Evolutionary conservation across 345 rosid genomes (phyloP), one percentile per base, ranked within the genome.

Genomic region (Arabidopsis arenosa): DNA sequence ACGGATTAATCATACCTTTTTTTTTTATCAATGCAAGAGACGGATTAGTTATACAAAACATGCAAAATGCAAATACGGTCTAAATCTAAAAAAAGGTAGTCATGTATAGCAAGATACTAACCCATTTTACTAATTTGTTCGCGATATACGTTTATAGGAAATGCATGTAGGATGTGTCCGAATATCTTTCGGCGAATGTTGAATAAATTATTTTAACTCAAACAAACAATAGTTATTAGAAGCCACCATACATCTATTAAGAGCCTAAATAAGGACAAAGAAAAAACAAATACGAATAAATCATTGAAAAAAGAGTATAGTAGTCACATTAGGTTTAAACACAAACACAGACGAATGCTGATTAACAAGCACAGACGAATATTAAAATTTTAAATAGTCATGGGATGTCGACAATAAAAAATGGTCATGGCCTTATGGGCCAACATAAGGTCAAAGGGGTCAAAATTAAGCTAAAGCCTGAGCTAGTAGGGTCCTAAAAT

Each of bases 401-500:
- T 63, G 54, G 37, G 68, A 30, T 63, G 56, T 73, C 54, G 56
- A 73, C 77, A 15, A 12, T 5, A 56, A 65, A 4, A 36, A 23
- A 57, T 57, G 35, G 66, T 41, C 41, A 47, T 47, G 41, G 51
- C 33, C 17, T 66, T 28, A 45, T 36, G 52, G 78, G 65, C 72
- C 66, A 66, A 56, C 5, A 35, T 35, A 21, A 65, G 40, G 78
- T 74, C 78, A 74, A 66, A 66, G 48, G 45, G 9, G 78, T 66
- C 78, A 66, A 66, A 11, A 52, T 18, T 45, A 66, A 74, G 78
- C 51, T 47, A 57, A 63, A 57, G 49, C 41, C 70, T 74, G 49
- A 74, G 59, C 72, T 66, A 56, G 72, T 74, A 74, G 66, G 72
- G 78, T 26, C 66, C 28, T 37, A 11, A 2, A 65, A 64, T 43